These are phyloP conservation scores for Fraxinus nigra DNA, from an alignment of 305 asterid genomes.

Conservation along the genomic window DNA sequence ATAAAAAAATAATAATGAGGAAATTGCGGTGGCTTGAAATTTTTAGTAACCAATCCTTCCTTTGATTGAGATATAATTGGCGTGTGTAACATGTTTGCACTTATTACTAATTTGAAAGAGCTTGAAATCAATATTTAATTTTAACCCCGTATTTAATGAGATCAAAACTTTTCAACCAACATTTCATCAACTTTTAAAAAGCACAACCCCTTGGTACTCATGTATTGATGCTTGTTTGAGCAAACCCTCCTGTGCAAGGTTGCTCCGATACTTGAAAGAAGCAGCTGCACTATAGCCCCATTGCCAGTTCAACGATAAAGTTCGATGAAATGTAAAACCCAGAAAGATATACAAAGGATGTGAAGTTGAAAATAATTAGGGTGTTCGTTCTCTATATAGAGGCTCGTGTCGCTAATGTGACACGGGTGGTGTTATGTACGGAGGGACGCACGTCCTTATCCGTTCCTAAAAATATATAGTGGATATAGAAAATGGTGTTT, in stretches of 20 bases:
- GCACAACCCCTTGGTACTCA: not conserved
- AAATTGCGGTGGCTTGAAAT: constrained; percentile 36
- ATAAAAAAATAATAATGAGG: constrained; percentile 22
- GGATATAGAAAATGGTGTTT: not conserved
- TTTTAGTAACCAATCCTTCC: constrained; percentile 11
- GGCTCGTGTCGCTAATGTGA: not conserved
- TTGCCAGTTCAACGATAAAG: not conserved
- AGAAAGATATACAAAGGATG: not conserved
- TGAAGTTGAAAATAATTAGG: not conserved
- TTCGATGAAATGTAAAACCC: not conserved
- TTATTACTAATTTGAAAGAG: too few species aligned
- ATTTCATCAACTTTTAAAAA: too few species aligned
- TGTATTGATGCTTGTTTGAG: not conserved
- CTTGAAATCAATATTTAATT: too few species aligned
- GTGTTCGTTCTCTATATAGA: not conserved
- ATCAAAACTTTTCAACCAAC: too few species aligned
- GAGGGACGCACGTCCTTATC: not conserved
- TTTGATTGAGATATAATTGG: constrained; percentile 48
- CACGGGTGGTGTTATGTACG: not conserved
- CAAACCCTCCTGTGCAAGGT: not conserved
- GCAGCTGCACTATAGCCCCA: not conserved
- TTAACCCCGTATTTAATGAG: too few species aligned
- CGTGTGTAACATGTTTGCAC: not conserved
- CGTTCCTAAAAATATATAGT: not conserved
- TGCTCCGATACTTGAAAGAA: not conserved